Evolutionary conservation across 2,329 filamentous ascomycete species (phyloP).

Genomic region (Salinomyces thailandicus): DNA sequence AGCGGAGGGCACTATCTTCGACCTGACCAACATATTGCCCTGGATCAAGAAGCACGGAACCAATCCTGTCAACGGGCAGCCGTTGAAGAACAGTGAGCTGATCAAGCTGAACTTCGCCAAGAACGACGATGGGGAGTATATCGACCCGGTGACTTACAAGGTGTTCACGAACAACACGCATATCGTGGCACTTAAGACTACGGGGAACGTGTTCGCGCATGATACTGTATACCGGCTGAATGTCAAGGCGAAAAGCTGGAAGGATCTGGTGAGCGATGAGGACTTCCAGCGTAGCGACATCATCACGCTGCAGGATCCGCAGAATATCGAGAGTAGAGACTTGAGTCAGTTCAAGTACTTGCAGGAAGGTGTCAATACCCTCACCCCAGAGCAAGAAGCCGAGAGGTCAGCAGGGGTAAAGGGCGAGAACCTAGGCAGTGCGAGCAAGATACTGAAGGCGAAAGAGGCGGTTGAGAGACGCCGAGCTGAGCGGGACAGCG

Average conservation of each 20-base stretch:
- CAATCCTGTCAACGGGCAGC: slow-evolving; percentile 76
- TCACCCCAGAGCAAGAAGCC: slow-evolving; percentile 60
- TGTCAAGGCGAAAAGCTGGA: slow-evolving; percentile 94
- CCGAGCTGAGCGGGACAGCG: slow-evolving; percentile 55
- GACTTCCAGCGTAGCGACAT: slow-evolving; percentile 86
- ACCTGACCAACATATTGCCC: slow-evolving; percentile 83
- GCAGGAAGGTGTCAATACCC: slow-evolving; percentile 60
- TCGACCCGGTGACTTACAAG: slow-evolving; percentile 95
- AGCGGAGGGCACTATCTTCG: slow-evolving; percentile 75
- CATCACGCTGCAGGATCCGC: slow-evolving; percentile 90
- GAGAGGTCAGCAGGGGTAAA: slow-evolving; percentile 59
- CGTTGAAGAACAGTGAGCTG: slow-evolving; percentile 69
- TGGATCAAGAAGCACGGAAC: slow-evolving; percentile 93
- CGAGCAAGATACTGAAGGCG: slow-evolving; percentile 74
- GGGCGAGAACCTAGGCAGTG: slow-evolving; percentile 64
- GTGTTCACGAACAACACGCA: slow-evolving; percentile 97
- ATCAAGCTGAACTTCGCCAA: slow-evolving; percentile 86
- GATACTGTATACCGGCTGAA: slow-evolving; percentile 94
- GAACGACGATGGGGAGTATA: slow-evolving; percentile 82
- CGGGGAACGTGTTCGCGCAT: slow-evolving; percentile 92
- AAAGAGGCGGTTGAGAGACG: slow-evolving; percentile 91
- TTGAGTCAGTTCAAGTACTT: slow-evolving; percentile 82
- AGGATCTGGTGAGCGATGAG: slow-evolving; percentile 74
- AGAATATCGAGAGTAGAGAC: slow-evolving; percentile 73
- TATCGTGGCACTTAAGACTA: slow-evolving; percentile 74